Percentiles rank a stretch among this genome's conserved stretches.
These are phyloP conservation scores for Rhododendron williamsianum DNA, from an alignment of 148 eudicot genomes.

Conservation along the genomic window DNA sequence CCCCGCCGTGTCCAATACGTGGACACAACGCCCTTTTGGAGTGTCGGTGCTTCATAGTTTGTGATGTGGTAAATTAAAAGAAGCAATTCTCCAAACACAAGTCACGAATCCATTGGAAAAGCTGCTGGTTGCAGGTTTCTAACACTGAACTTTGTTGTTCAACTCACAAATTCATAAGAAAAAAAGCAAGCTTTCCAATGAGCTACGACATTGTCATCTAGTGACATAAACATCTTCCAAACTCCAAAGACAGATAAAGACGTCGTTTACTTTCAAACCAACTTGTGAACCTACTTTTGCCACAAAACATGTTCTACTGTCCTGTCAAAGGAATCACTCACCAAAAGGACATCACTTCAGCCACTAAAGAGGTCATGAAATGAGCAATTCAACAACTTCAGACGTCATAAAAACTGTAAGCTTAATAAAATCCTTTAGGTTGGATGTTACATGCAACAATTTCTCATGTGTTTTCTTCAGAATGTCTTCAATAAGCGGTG, in stretches of 20 bases:
- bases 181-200: neutral
- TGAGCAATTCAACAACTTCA: neutral
- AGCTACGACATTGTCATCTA: neutral
- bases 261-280: neutral
- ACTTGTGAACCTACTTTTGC: neutral
- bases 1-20: too few species aligned
- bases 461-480: neutral
- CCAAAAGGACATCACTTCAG: neutral
- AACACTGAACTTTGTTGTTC: neutral
- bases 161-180: neutral
- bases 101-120: neutral
- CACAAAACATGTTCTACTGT: neutral
- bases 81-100: neutral
- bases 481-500: neutral
- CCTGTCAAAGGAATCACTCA: neutral
- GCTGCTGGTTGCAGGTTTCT: neutral
- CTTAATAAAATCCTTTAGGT: neutral
- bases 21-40: too few species aligned
- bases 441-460: neutral
- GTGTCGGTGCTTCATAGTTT: neutral
- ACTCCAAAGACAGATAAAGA: neutral
- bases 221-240: neutral
- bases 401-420: neutral
- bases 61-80: neutral
- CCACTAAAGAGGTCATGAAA: neutral